phyloP scores from a whole-genome alignment of 805 yeast species.

The Kregervanrija fluxuum region DNA sequence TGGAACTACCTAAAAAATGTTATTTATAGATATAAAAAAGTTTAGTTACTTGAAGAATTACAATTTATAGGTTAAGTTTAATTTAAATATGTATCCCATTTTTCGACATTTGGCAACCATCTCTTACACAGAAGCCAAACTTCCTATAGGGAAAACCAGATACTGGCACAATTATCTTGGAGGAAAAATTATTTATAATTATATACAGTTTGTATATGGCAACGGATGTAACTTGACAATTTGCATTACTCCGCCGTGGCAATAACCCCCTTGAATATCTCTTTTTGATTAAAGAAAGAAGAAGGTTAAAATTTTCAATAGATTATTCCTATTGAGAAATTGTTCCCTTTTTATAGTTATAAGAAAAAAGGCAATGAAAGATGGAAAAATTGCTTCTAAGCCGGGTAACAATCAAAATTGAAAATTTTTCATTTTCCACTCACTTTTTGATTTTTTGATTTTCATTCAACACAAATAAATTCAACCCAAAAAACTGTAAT shows the following conservation, averaged over 20 bases:
- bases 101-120: conserved; percentile 57
- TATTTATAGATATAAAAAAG: not conserved
- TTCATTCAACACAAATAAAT: too few relatives aligned
- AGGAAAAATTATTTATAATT: conserved; percentile 32
- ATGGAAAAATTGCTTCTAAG: too few relatives aligned
- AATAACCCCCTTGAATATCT: conserved; percentile 43
- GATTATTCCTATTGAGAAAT: too few relatives aligned
- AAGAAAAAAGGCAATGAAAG: too few relatives aligned
- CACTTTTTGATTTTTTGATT: too few relatives aligned
- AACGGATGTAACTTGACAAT: conserved; percentile 57
- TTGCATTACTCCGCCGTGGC: conserved; percentile 63
- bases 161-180: conserved; percentile 37
- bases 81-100: conserved; percentile 27
- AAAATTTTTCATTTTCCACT: too few relatives aligned
- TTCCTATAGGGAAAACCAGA: conserved; percentile 45
- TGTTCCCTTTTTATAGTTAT: too few relatives aligned
- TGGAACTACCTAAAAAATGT: conserved; percentile 20
- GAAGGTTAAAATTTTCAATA: conserved; percentile 1
- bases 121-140: conserved; percentile 45
- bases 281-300: conserved; percentile 49
- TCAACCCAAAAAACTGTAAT: too few relatives aligned
- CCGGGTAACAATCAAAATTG: too few relatives aligned
- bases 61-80: not conserved
- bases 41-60: not conserved
- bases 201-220: conserved; percentile 37